Evolutionary conservation across 2,329 filamentous ascomycete species (phyloP).

Genomic region (Ophiostoma pallidulum): DNA sequence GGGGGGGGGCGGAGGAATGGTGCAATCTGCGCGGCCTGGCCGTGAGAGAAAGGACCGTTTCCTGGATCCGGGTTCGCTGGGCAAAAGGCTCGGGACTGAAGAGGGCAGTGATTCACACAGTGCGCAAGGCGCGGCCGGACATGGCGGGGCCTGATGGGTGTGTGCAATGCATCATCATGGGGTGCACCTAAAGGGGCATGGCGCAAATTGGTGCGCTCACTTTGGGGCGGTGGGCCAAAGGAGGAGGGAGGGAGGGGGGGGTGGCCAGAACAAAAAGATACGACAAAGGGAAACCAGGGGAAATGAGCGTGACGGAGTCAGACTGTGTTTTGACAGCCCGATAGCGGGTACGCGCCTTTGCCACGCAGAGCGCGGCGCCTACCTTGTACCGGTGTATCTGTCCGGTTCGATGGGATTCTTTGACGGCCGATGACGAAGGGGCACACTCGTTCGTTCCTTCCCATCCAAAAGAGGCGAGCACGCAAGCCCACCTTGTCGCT

Average conservation of each 20-base stretch:
- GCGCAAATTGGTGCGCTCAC: constrained; percentile 12
- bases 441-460: no score
- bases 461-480: constrained; percentile 3
- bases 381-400: constrained; percentile 4
- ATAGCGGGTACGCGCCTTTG: constrained; percentile 5
- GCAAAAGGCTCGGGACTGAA: not conserved
- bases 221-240: no score
- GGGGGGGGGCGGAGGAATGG: constrained; percentile 5
- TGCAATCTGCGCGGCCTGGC: no score
- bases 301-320: no score
- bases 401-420: constrained; percentile 7
- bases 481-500: no score
- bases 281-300: not conserved
- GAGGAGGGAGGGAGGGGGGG: not conserved
- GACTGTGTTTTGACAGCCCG: not conserved
- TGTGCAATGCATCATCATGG: constrained; percentile 15
- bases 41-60: not conserved
- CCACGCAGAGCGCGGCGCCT: not conserved
- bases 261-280: not conserved
- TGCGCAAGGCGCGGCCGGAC: constrained; percentile 2
- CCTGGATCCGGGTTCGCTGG: not conserved
- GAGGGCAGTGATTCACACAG: constrained; percentile 12
- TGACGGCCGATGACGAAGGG: constrained; percentile 3
- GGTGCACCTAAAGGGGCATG: constrained; percentile 12
- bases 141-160: constrained; percentile 12